phyloP scores from a whole-genome alignment of 2,329 filamentous ascomycete genomes.

The Stenocarpella maydis region DNA sequence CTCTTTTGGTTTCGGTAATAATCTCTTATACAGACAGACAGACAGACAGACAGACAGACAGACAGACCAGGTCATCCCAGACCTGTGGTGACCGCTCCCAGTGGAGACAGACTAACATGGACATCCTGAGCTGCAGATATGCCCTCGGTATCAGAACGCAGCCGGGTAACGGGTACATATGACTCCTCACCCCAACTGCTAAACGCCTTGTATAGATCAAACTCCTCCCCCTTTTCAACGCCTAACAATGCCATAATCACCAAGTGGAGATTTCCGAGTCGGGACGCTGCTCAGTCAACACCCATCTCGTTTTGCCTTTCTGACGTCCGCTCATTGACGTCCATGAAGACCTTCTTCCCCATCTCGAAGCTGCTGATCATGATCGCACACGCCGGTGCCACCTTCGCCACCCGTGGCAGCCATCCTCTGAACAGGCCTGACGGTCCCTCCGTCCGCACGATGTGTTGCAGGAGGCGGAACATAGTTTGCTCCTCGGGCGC shows the following conservation, averaged over 20 bases:
- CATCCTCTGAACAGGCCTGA: slow-evolving; percentile 88
- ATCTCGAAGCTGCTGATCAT: slow-evolving; percentile 99
- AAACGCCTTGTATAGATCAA: slow-evolving; percentile 29
- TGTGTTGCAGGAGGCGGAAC: slow-evolving; percentile 86
- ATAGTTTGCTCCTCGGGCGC: slow-evolving; percentile 81
- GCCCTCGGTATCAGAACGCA: slow-evolving; percentile 8
- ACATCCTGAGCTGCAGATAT: slow-evolving; percentile 16
- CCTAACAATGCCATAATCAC: slow-evolving; percentile 29
- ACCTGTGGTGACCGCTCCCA: neutral
- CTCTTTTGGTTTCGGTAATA: neutral
- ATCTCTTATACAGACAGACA: slow-evolving; percentile 18
- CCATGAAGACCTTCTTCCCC: slow-evolving; percentile 85
- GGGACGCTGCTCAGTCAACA: slow-evolving; percentile 18
- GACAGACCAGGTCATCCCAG: neutral
- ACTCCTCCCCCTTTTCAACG: slow-evolving; percentile 28
- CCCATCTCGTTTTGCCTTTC: slow-evolving; percentile 38
- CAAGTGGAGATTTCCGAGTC: slow-evolving; percentile 33
- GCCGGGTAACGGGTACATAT: slow-evolving; percentile 1
- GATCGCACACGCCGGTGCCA: slow-evolving; percentile 95
- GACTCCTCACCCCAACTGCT: slow-evolving; percentile 24
- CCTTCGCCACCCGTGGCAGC: slow-evolving; percentile 90
- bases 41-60: too few relatives aligned
- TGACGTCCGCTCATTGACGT: slow-evolving; percentile 68
- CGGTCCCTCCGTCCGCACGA: slow-evolving; percentile 84
- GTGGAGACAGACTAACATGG: neutral